These are phyloP conservation scores for Phyllosticta citribraziliensis DNA, from an alignment of 2,329 filamentous ascomycete genomes.

Conservation along the genomic window DNA sequence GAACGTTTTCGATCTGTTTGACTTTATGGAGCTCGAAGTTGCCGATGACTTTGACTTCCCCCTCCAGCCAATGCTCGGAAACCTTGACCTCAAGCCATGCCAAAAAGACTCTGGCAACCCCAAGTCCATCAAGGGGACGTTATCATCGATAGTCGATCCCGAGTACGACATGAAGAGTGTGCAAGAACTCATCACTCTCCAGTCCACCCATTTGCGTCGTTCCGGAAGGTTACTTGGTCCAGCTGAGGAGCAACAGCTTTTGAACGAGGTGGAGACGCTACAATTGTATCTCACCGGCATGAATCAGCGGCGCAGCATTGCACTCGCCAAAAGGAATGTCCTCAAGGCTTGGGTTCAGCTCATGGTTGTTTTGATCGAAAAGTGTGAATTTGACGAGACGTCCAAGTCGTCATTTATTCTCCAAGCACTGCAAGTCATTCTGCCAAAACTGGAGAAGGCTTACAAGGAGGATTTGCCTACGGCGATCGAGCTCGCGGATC, in stretches of 20 bases:
- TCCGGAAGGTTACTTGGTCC: slow-evolving; percentile 24
- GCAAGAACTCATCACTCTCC: slow-evolving; percentile 63
- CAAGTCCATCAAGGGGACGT: slow-evolving; percentile 19
- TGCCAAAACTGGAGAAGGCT: slow-evolving; percentile 76
- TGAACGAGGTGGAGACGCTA: slow-evolving; percentile 42
- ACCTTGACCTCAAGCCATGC: slow-evolving; percentile 50
- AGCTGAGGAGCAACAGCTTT: slow-evolving; percentile 28
- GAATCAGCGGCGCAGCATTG: slow-evolving; percentile 38
- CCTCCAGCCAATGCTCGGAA: slow-evolving; percentile 49
- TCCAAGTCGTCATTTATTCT: slow-evolving; percentile 69
- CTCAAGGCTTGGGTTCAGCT: slow-evolving; percentile 79
- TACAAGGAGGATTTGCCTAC: slow-evolving; percentile 59
- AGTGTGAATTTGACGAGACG: slow-evolving; percentile 66
- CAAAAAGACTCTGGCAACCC: neutral
- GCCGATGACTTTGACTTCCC: slow-evolving; percentile 39
- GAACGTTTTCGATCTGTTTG: slow-evolving; percentile 84
- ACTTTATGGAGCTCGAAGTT: slow-evolving; percentile 67
- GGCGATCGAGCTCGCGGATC: slow-evolving; percentile 63
- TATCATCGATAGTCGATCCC: neutral
- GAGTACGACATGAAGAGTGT: slow-evolving; percentile 60
- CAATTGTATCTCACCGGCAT: slow-evolving; percentile 1
- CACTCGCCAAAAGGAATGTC: slow-evolving; percentile 50
- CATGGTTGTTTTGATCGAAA: slow-evolving; percentile 71
- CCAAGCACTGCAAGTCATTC: slow-evolving; percentile 74
- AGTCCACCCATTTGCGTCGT: slow-evolving; percentile 51